These are phyloP conservation scores for Rugonectria rugulosa DNA, from an alignment of 2,329 filamentous ascomycete species.

Conservation along the genomic window DNA sequence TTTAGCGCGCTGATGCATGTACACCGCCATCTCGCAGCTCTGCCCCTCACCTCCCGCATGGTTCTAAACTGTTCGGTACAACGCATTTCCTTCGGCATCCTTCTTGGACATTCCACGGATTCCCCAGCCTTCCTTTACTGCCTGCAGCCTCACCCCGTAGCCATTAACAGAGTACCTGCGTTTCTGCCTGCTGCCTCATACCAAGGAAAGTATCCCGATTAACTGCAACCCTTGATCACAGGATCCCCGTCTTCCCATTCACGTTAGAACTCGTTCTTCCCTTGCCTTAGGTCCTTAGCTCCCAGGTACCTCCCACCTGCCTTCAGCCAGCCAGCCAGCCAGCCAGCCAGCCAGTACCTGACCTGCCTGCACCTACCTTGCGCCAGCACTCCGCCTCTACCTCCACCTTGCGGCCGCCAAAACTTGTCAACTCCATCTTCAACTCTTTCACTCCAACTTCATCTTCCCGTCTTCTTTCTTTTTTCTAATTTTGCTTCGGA, in stretches of 20 bases:
- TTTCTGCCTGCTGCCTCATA: conserved; percentile 8
- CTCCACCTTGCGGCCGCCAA: conserved; percentile 36
- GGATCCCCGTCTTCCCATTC: too few species aligned
- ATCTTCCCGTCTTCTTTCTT: conserved; percentile 24
- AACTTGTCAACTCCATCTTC: conserved; percentile 34
- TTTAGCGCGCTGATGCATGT: neutral
- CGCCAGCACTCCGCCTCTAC: conserved; percentile 12
- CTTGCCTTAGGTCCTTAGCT: neutral
- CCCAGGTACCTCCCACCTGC: conserved; percentile 1
- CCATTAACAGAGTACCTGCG: conserved; percentile 1
- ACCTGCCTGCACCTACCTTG: neutral
- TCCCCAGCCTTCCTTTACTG: conserved; percentile 29
- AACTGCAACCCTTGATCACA: neutral
- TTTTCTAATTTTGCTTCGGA: conserved; percentile 32
- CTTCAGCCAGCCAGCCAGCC: neutral
- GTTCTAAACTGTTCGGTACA: conserved; percentile 31
- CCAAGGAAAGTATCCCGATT: neutral
- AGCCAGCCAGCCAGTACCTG: neutral
- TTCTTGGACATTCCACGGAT: conserved; percentile 52
- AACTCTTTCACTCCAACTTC: conserved; percentile 20
- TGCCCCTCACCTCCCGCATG: conserved; percentile 5
- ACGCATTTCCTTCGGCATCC: conserved; percentile 46
- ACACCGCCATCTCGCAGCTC: conserved; percentile 11
- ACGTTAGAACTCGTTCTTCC: too few species aligned
- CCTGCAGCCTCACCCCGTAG: conserved; percentile 7